Base-by-base conservation (phyloP, 169 alveolate species). In the Babesia ovata region DNA sequence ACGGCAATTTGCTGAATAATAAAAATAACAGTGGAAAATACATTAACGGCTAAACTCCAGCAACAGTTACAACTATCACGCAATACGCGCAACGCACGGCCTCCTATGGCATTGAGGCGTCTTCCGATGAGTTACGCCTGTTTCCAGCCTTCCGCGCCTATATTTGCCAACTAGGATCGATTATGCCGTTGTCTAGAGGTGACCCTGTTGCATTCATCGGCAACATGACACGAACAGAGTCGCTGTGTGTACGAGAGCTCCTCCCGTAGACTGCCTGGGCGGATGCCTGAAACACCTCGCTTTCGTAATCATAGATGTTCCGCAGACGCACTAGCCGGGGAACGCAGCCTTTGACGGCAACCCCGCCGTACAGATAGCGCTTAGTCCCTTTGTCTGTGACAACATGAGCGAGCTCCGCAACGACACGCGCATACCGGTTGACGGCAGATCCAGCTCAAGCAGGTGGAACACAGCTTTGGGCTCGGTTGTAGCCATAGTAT, bases 281-380 rank as follows among this genome's bases (percentile, higher is more conserved):
- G 12, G 74, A 65, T 9, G 74, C 65, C 11, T 48, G 76, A 28
- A 16, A 52, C 33, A 67, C 54, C 33, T 50, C 76, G 24, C 67
- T 67, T 45, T 67, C 66, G 66, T 49, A 67, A 57, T 67, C 76
- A 29, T 67, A 16, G 28, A 52, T 22, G 54, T 67, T 67, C 33
- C 76, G 63, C 42, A 67, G n/a, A 10, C 76, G 76, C 0, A 24
- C 13, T 1, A 67, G 65, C 17, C 53, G 12, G 9, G 58, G 63
- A 26, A 11, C 8, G 39, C 33, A 36, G 33, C 29, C 65, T 16
- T 48, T 48, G 10, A 14, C 56, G n/a, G 76, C 52, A 10, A 67
- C 65, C 10, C 67, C 56, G 63, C 45, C 76, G 24, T 67, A 67
- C n/a, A 67, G 16, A 33, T 67, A 67, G 17, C 26, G 22, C 54